Percentiles rank a stretch among this genome's conserved stretches.
These are phyloP conservation scores for Eremothecium gossypii DNA, from an alignment of 1,139 yeast species.

Conservation along the genomic window DNA sequence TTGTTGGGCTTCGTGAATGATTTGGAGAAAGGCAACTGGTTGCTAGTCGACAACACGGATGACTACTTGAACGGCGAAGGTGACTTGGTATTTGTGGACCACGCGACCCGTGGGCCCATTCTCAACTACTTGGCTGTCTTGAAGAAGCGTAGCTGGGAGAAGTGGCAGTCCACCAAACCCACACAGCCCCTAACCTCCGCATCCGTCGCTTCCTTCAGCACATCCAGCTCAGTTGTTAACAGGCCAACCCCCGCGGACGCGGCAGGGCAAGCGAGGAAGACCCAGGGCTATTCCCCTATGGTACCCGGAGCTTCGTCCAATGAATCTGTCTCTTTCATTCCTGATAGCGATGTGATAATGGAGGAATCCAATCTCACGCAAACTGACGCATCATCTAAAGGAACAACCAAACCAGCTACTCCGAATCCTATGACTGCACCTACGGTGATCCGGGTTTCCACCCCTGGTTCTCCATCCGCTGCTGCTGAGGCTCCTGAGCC, in stretches of 20 bases:
- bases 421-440: no score
- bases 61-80: constrained; percentile 64
- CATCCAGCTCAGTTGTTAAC: no score
- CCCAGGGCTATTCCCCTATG: neutral
- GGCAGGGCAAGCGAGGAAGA: no score
- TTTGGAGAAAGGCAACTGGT: constrained; percentile 69
- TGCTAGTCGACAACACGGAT: constrained; percentile 45
- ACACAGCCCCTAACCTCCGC: neutral
- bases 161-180: constrained; percentile 12
- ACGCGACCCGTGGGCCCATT: constrained; percentile 39
- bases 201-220: no score
- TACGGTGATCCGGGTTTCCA: no score
- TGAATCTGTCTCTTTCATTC: neutral
- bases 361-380: neutral
- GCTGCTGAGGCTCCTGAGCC: no score
- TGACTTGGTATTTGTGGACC: constrained; percentile 57
- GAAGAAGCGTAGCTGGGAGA: constrained; percentile 33
- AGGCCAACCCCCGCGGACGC: no score
- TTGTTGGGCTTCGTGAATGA: constrained; percentile 74
- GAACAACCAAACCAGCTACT: no score
- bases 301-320: neutral
- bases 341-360: neutral
- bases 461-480: no score
- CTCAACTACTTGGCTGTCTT: constrained; percentile 58
- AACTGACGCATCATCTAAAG: neutral